Percentiles rank a stretch among this genome's conserved stretches.
Conservation (phyloP, 2,329 filamentous ascomycete genomes). For the Verticillium zaregamsianum region DNA sequence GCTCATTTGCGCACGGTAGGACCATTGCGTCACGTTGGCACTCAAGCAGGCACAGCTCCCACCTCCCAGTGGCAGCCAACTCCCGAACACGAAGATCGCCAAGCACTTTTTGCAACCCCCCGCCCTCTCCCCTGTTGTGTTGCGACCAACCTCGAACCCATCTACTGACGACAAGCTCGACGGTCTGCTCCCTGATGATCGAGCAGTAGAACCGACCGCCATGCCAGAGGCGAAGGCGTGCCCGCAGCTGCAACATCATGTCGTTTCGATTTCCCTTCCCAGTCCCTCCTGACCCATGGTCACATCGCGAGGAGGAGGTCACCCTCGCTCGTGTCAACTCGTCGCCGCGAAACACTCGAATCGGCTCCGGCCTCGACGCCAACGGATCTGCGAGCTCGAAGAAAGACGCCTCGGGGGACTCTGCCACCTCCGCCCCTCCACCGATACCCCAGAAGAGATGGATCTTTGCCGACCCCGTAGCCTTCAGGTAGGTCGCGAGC, state of each 20-base stretch:
- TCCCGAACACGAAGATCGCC: background rate
- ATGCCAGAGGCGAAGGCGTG: background rate
- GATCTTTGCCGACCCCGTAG: conserved; percentile 56
- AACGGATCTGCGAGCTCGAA: conserved; percentile 5
- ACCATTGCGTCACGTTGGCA: background rate
- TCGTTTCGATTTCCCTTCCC: conserved; percentile 32
- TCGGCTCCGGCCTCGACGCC: conserved; percentile 10
- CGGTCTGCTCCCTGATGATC: background rate
- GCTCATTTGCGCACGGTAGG: background rate
- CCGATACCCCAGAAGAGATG: conserved; percentile 37
- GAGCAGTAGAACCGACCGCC: background rate
- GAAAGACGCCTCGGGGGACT: conserved; percentile 9
- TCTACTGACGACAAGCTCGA: background rate
- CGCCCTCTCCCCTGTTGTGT: no score
- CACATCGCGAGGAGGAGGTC: conserved; percentile 33
- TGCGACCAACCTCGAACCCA: background rate
- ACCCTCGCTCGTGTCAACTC: conserved; percentile 26
- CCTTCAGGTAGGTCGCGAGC: conserved; percentile 41
- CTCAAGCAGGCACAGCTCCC: background rate
- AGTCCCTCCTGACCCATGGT: conserved; percentile 21
- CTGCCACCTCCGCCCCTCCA: conserved; percentile 11
- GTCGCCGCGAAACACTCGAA: conserved; percentile 19
- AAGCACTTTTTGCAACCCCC: background rate
- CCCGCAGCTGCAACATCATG: conserved; percentile 23
- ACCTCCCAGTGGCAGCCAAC: no score